Conservation (phyloP, 164 flowering plant genomes). For the Hamamelis virginiana region DNA sequence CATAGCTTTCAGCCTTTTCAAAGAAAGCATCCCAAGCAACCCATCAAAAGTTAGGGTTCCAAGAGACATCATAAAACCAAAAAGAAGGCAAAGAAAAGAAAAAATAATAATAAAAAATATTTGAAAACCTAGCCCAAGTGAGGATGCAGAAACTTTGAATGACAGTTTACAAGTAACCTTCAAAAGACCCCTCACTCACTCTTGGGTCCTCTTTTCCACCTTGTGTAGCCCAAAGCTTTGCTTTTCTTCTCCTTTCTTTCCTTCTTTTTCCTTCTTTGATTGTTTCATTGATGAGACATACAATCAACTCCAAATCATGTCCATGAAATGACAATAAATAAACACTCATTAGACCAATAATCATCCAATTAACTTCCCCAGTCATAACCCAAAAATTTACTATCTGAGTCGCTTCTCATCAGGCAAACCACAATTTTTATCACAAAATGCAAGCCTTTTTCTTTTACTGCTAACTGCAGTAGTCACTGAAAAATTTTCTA, state of each 20-base stretch:
- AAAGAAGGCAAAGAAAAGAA: constrained; percentile 1
- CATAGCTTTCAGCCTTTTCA: constrained; percentile 5
- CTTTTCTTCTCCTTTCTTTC: constrained; percentile 1
- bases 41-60: constrained; percentile 36
- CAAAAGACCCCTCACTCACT: constrained; percentile 4
- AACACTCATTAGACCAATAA: neutral
- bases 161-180: neutral
- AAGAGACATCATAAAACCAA: constrained; percentile 7
- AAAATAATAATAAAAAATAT: neutral
- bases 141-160: neutral
- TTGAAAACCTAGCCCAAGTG: neutral
- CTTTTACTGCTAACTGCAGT: constrained; percentile 33
- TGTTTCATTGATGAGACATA: constrained; percentile 2
- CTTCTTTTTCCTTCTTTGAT: constrained; percentile 3
- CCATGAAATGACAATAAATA: neutral
- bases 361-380: neutral
- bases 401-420: constrained; percentile 16
- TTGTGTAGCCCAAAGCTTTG: constrained; percentile 9
- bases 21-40: constrained; percentile 29
- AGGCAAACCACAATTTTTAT: constrained; percentile 12
- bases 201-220: constrained; percentile 11
- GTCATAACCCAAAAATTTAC: neutral
- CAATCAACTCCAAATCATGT: constrained; percentile 11
- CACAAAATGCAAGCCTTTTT: constrained; percentile 33
- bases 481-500: constrained; percentile 20